Base-by-base conservation (phyloP, 768 basidiomycete species). In the Gymnopilus dilepis region DNA sequence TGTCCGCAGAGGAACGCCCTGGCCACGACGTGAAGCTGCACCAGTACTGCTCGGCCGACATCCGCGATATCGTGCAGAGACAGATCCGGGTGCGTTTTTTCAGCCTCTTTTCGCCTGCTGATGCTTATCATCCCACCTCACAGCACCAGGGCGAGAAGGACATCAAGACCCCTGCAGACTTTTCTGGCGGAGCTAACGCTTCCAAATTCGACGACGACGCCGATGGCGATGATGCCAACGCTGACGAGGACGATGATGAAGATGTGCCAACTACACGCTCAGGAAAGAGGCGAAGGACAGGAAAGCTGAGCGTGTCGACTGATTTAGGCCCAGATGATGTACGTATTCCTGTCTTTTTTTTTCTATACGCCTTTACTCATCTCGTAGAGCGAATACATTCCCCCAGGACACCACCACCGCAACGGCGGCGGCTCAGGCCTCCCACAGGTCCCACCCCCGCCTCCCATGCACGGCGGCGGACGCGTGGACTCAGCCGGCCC, bases 11-110 rank as follows among this genome's bases (percentile, higher is more conserved):
- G 74, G 84, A 86, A 67, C 80, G 84, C 17, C 76, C 84, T 8
- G 87, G 88, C 6, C 89, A 90, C 70, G 84, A 87, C 67, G 72
- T 85, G 65, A 90, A 89, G 72, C 80, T 89, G n/a, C 88, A 86
- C 72, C 86, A 90, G 69, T 90, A 90, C 65, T 85, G 84, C 72
- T 90, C 89, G 4, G 69, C 66, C 15, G 86, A 88, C 69, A 80
- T 84, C 60, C 77, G 83, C 59, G 78, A 80, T 61, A 84, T 89
- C 59, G 82, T 90, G 22, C 80, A 86, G 64, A 82, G 86, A 54
- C 87, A 89, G 70, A 65, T 84, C 40, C 76, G 82, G 31, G 77
- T 79, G 61, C 38, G 74, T 69, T 22, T 28, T 31, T 8, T 26
- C n/a, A n/a, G 40, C n/a, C 2, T 30, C 22, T 47, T 21, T 47